Base-by-base conservation (phyloP, 2,329 filamentous ascomycete species). In the Aspergillus sp. region DNA sequence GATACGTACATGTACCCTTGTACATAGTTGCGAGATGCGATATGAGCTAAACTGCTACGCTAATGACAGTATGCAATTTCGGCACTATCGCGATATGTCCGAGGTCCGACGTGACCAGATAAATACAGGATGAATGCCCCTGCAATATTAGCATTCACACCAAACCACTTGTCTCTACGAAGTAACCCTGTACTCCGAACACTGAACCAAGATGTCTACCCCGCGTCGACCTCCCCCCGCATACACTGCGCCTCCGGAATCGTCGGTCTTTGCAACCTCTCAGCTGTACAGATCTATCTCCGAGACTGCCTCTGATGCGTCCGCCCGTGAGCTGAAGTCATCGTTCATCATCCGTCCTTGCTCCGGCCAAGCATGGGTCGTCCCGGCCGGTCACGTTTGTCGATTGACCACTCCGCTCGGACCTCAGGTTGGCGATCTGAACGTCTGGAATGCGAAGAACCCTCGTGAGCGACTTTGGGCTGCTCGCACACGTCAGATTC, bases 391-490 rank as follows among this genome's bases (percentile, higher is more conserved):
- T 3, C 77, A 77, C 43, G 78, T 93, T 48, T 80, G 88, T 51
- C 80, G 83, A 12, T 82, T 94, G 52, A 85, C 82, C 49, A 91
- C 88, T 0, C 86, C 86, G 0, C 73, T 84, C 47, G 88, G 88
- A 0, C 82, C 88, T 0, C 88, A 94, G 69, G 87, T 94, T 43
- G 86, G 87, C 46, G 88, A 93, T 59, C 71, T 93, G 15, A 94
- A 94, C 65, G 78, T 93, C 58, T 94, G 86, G 86, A 88, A 85
- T 58, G 74, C 77, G 4, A 71, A 83, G 53, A 90, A 93, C 65
- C 85, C 87, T 0, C 80, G 86, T 12, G 88, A 94, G 64, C 77
- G 82, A 38, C 88, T 94, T 72, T 94, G 88, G 88, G 88, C 88
- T 1, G 76, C 81, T 1, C 79, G 88, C 33, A 93, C 88, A 10